These are phyloP conservation scores for Camelina sativa DNA, from an alignment of 345 rosid species.

Conservation along the genomic window DNA sequence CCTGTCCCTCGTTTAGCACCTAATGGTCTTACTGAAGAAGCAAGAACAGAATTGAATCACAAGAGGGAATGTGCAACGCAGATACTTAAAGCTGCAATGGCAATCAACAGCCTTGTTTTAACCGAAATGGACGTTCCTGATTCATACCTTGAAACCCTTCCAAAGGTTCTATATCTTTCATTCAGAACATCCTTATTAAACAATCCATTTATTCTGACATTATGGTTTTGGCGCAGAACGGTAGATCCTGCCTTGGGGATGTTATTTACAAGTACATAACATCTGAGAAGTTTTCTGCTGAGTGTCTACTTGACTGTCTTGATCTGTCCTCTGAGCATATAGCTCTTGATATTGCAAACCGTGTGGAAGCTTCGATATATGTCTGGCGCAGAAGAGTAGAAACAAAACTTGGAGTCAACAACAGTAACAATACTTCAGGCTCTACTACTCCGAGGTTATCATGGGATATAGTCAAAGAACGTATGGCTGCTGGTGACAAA, in stretches of 20 bases:
- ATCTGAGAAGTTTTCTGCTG: conserved; percentile 83
- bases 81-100: conserved; percentile 96
- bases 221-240: conserved; percentile 60
- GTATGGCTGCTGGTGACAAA: conserved; percentile 83
- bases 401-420: conserved; percentile 54
- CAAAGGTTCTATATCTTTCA: conserved; percentile 63
- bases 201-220: background rate
- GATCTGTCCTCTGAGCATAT: conserved; percentile 88
- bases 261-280: conserved; percentile 78
- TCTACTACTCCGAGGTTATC: conserved; percentile 69
- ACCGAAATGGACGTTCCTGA: conserved; percentile 95
- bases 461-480: conserved; percentile 93
- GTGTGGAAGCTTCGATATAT: conserved; percentile 83
- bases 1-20: conserved; percentile 94
- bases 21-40: conserved; percentile 73
- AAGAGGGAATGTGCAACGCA: conserved; percentile 79
- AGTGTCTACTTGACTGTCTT: conserved; percentile 83
- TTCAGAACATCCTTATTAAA: background rate
- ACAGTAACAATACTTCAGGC: conserved; percentile 42
- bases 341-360: conserved; percentile 88
- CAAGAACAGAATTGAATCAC: conserved; percentile 78
- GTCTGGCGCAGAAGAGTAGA: conserved; percentile 79
- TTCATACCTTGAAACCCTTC: conserved; percentile 82
- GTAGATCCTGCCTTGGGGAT: conserved; percentile 86
- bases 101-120: conserved; percentile 70